Conservation (phyloP, 768 basidiomycete genomes). For the Chlorophyllum brunneum region DNA sequence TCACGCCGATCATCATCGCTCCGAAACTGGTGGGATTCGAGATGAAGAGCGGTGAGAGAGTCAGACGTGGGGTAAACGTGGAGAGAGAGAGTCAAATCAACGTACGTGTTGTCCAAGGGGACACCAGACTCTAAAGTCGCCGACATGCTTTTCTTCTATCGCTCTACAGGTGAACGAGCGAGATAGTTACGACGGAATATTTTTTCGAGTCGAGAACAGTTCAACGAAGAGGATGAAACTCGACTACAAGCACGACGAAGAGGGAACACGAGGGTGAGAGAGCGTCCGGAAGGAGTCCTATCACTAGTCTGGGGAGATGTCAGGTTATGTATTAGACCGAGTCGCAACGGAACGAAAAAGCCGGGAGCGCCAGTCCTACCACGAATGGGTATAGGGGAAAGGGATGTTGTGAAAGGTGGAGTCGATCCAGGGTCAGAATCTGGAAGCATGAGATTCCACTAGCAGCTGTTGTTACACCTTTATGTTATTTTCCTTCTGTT, state of each 20-base stretch:
- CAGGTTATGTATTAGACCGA: neutral
- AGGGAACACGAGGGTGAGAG: conserved; percentile 6
- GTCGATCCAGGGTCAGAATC: neutral
- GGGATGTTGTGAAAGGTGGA: neutral
- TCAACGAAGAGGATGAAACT: neutral
- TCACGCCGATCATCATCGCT: conserved; percentile 39
- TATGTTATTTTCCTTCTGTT: neutral
- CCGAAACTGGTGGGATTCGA: conserved; percentile 32
- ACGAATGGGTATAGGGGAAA: neutral
- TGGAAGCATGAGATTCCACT: neutral
- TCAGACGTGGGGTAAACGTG: neutral
- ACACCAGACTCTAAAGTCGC: conserved; percentile 25
- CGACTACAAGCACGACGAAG: neutral
- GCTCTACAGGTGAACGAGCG: neutral
- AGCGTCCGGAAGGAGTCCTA: neutral
- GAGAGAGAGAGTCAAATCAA: no score
- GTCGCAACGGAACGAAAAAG: neutral
- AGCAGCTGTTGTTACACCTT: neutral
- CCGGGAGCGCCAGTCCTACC: neutral
- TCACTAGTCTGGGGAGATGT: neutral
- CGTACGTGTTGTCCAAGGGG: conserved; percentile 32
- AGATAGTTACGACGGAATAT: neutral
- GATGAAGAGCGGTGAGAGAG: neutral
- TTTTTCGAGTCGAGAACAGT: neutral
- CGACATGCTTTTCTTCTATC: no score